A percentile compares a stretch with the other conserved stretches of the same genome.
These are phyloP conservation scores for Euphorbia pulcherrima DNA, from an alignment of 345 rosid genomes.

Conservation along the genomic window DNA sequence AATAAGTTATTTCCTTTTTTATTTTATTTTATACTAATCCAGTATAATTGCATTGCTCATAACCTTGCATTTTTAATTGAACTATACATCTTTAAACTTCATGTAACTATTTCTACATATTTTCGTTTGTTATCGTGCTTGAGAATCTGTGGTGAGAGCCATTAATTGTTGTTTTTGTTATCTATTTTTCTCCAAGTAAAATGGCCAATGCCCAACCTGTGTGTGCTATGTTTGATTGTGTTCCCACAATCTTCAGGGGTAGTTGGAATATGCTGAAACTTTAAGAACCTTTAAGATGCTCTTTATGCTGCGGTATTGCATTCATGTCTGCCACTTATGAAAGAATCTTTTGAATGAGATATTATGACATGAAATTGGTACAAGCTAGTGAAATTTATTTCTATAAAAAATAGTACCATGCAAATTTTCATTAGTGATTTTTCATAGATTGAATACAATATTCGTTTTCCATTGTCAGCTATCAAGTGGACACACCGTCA, in stretches of 20 bases:
- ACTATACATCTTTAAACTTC: neutral
- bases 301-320: neutral
- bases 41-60: neutral
- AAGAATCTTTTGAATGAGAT: neutral
- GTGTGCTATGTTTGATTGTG: neutral
- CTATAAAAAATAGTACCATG: neutral
- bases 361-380: neutral
- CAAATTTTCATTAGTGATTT: neutral
- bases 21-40: neutral
- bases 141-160: neutral
- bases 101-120: neutral
- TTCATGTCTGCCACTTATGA: neutral
- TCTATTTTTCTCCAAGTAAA: neutral
- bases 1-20: neutral
- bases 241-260: neutral
- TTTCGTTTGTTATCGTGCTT: neutral
- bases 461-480: conserved; percentile 52
- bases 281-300: neutral
- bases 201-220: neutral
- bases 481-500: conserved; percentile 70
- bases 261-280: neutral
- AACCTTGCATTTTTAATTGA: neutral
- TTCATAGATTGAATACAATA: conserved; percentile 17
- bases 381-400: neutral
- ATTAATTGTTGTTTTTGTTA: neutral